These are phyloP conservation scores for Abrus pulchellus DNA, from an alignment of 306 rosid genomes.

Conservation along the genomic window DNA sequence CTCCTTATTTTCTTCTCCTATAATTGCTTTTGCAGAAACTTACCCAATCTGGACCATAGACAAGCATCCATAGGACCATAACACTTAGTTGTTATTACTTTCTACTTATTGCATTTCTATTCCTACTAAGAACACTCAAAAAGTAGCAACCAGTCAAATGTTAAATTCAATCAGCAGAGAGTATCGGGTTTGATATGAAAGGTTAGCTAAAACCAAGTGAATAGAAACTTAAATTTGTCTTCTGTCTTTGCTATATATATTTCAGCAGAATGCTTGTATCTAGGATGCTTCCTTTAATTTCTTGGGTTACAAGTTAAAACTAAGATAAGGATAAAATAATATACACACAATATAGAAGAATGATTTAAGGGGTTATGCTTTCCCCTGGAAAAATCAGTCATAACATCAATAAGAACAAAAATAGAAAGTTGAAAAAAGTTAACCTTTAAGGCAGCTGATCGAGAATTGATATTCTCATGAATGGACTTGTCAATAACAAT, in stretches of 20 bases:
- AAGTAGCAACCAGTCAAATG: slow-evolving; percentile 3
- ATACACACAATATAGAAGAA: slow-evolving; percentile 1
- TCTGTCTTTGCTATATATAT: slow-evolving; percentile 18
- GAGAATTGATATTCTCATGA: slow-evolving; percentile 85
- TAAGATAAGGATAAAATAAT: slow-evolving; percentile 27
- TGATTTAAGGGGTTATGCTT: slow-evolving; percentile 14
- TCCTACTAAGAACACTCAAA: slow-evolving; percentile 3
- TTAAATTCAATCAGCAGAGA: slow-evolving; percentile 12
- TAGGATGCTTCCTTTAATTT: slow-evolving; percentile 15
- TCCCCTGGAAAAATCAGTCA: slow-evolving; percentile 32
- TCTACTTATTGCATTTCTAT: slow-evolving; percentile 16
- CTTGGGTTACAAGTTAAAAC: slow-evolving; percentile 19
- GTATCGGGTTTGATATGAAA: neutral
- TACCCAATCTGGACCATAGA: neutral
- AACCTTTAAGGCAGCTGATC: slow-evolving; percentile 90
- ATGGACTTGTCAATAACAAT: slow-evolving; percentile 83
- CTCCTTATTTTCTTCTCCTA: no score
- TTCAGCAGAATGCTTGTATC: slow-evolving; percentile 25
- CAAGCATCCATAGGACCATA: neutral
- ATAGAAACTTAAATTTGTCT: neutral
- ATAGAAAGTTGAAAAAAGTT: slow-evolving; percentile 25
- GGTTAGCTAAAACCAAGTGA: neutral
- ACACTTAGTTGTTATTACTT: neutral
- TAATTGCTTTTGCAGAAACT: no score
- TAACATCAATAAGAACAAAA: slow-evolving; percentile 24